Percentiles rank a stretch among this genome's conserved stretches.
Evolutionary conservation across 78 protist genomes (phyloP).

Genomic region (Dictyostelium intermedium): DNA sequence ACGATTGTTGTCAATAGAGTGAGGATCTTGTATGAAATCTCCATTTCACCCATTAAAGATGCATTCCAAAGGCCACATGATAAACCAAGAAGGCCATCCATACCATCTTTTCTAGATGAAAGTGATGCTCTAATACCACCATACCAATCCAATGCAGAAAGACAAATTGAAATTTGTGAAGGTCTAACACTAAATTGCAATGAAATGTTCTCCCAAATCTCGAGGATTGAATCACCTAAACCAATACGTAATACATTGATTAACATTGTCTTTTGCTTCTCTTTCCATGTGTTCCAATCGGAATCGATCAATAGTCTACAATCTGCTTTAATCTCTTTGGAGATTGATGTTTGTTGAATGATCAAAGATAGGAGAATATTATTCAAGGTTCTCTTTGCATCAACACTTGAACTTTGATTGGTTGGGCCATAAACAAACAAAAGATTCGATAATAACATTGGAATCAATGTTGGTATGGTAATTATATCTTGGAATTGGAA

Average conservation of each 20-base stretch:
- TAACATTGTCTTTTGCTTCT: background rate
- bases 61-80: conserved; percentile 61
- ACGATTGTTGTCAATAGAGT: background rate
- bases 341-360: conserved; percentile 27
- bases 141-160: conserved; percentile 51
- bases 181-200: conserved; percentile 36
- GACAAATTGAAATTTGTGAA: background rate
- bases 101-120: conserved; percentile 51
- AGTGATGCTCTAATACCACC: background rate
- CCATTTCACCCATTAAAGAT: conserved; percentile 17
- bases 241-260: background rate
- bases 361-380: conserved; percentile 12
- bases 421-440: conserved; percentile 35
- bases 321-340: background rate
- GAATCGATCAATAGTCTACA: background rate
- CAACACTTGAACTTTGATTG: background rate
- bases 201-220: conserved; percentile 25
- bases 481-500: conserved; percentile 43
- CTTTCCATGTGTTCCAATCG: conserved; percentile 26
- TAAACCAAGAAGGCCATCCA: conserved; percentile 67
- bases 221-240: conserved; percentile 15
- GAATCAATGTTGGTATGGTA: conserved; percentile 5
- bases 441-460: conserved; percentile 3
- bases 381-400: conserved; percentile 6
- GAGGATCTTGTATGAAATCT: background rate